Evolutionary conservation across 148 eudicot species (phyloP), one percentile per base, ranked within the genome.

Genomic region (Vaccinium macrocarpon): DNA sequence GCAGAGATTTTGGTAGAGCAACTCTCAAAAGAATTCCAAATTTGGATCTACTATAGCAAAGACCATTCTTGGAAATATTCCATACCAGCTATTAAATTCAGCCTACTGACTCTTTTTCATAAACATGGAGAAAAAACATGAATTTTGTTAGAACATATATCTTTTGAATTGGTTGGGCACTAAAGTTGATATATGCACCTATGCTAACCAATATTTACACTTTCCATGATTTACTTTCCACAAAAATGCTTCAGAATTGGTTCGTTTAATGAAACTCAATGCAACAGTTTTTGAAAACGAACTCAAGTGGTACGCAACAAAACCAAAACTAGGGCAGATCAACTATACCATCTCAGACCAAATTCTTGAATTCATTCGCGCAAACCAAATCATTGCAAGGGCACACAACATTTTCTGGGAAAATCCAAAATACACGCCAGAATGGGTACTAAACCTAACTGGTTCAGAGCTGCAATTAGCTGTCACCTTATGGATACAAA

Each of bases 391-490:
- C 8, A 76, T 70, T 4, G 87, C 88, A 4, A 86, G 98, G 86
- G 99, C 98, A 53, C 98, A 97, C 90, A 93, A 94, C 86, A 95
- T 97, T 29, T 97, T 97, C 86, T 97, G 99, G 99, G 99, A 97
- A 84, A 84, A 89, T 51, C 95, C 93, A 0, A 86, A 85, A 61
- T 91, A 86, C 85, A 90, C 81, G 1, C 99, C 98, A 6, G 18
- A 82, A 76, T 95, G 99, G 99, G 91, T 95, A 2, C 86, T 11
- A 6, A 91, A 91, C 77, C 91, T 93, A 5, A 92, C 89, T 5
- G 90, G 91, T 11, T 0, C 85, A 0, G 93, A 84, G 19, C 92
- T 97, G 46, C 74, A 87, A 75, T 49, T 61, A 21, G 98, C 98
- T 0, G 96, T 95, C 2, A 78, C 61, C 32, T 84, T 89, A 10